Conservation (phyloP, 257 asterid species). For the Solanum sparsipilum region DNA sequence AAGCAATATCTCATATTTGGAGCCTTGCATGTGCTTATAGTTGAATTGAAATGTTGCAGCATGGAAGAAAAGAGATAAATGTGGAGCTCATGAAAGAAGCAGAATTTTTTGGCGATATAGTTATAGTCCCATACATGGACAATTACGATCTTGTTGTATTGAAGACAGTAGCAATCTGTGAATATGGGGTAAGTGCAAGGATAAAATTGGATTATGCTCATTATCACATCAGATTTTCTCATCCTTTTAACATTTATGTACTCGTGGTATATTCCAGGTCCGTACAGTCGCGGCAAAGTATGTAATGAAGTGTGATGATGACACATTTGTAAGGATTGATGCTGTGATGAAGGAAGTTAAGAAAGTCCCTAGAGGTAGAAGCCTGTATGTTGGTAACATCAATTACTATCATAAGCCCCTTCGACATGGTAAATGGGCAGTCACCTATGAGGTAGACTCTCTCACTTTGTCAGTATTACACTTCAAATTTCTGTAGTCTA, state of each 20-base stretch:
- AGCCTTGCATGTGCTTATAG: slow-evolving; percentile 4
- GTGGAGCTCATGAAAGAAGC: slow-evolving; percentile 86
- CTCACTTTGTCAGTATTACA: neutral
- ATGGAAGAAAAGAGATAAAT: slow-evolving; percentile 75
- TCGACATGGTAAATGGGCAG: slow-evolving; percentile 98
- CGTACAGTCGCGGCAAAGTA: slow-evolving; percentile 59
- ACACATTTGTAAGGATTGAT: slow-evolving; percentile 89
- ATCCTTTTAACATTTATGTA: neutral
- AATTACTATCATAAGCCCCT: slow-evolving; percentile 88
- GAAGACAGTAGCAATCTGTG: slow-evolving; percentile 89
- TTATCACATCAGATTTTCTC: neutral
- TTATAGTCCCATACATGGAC: slow-evolving; percentile 91
- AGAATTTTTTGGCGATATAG: slow-evolving; percentile 80
- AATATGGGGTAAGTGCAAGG: slow-evolving; percentile 72
- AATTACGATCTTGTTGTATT: slow-evolving; percentile 90
- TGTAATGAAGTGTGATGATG: slow-evolving; percentile 95
- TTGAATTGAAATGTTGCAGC: slow-evolving; percentile 37
- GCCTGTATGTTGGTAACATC: slow-evolving; percentile 83
- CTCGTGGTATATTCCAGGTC: slow-evolving; percentile 36
- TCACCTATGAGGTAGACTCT: slow-evolving; percentile 70
- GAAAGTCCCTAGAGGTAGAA: slow-evolving; percentile 39
- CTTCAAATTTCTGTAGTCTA: neutral
- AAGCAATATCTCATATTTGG: neutral
- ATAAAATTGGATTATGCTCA: neutral
- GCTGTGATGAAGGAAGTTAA: slow-evolving; percentile 63